Percentiles rank a stretch among this genome's conserved stretches.
Conservation (phyloP, 768 basidiomycete species). For the Boletus rufocinnamomeus region DNA sequence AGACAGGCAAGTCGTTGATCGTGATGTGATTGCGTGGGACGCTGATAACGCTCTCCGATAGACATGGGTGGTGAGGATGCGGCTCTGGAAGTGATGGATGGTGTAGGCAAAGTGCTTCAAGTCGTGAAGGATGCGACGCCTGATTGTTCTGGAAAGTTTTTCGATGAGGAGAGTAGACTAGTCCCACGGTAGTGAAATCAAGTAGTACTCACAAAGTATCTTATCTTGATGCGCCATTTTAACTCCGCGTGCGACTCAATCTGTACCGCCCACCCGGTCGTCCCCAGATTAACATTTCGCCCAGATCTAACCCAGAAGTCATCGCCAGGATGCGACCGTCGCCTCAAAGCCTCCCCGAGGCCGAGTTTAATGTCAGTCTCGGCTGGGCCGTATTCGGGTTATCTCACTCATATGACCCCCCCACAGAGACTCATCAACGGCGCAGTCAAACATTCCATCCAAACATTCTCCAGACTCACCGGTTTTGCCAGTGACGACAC, state of each 20-base stretch:
- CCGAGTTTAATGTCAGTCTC: conserved; percentile 26
- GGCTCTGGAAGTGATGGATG: conserved; percentile 27
- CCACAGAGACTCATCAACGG: conserved; percentile 19
- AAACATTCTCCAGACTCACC: conserved; percentile 18
- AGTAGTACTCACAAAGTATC: background rate
- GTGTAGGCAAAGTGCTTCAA: conserved; percentile 29
- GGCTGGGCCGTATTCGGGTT: background rate
- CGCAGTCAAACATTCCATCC: conserved; percentile 13
- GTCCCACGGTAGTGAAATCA: conserved; percentile 19
- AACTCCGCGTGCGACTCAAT: conserved; percentile 11
- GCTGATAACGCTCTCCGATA: background rate
- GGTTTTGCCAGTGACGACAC: conserved; percentile 10
- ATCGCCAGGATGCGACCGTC: background rate
- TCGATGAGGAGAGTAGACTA: conserved; percentile 28
- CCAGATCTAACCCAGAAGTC: background rate
- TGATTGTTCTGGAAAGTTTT: conserved; percentile 34
- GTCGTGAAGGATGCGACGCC: conserved; percentile 24
- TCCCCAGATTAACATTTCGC: background rate
- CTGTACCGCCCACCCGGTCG: background rate
- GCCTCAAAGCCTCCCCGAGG: background rate
- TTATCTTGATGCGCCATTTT: conserved; percentile 2
- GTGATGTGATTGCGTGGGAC: background rate
- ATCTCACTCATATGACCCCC: background rate
- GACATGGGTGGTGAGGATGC: conserved; percentile 36
- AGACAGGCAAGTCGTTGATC: conserved; percentile 29